Evolutionary conservation across 495 filamentous ascomycete species (phyloP).

Genomic region (Penicilliopsis zonata): DNA sequence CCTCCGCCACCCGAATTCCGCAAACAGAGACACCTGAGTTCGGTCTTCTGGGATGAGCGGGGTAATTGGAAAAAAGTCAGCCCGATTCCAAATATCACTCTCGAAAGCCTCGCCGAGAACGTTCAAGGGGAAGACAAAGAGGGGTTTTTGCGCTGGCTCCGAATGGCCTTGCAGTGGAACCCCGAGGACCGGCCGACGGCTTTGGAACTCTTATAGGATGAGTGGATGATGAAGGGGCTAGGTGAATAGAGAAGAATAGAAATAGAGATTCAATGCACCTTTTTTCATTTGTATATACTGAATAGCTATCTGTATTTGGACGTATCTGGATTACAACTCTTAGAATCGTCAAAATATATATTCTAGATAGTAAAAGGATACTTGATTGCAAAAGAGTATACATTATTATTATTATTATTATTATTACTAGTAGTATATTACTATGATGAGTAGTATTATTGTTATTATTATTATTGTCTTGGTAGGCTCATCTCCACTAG

Average conservation of each 20-base stretch:
- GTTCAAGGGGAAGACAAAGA: slow-evolving; percentile 18
- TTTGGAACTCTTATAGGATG: slow-evolving; percentile 23
- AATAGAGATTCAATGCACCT: too few species aligned
- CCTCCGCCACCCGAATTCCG: slow-evolving; percentile 22
- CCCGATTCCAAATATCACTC: slow-evolving; percentile 10
- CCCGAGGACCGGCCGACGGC: slow-evolving; percentile 28
- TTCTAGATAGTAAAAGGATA: too few species aligned
- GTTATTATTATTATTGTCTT: too few species aligned
- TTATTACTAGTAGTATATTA: too few species aligned
- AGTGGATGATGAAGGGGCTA: slow-evolving; percentile 22
- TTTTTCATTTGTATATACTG: too few species aligned
- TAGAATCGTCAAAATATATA: too few species aligned
- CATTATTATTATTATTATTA: too few species aligned
- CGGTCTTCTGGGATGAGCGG: slow-evolving; percentile 11
- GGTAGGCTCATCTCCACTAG: background rate
- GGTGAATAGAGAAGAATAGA: too few species aligned
- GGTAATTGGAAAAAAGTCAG: slow-evolving; percentile 12
- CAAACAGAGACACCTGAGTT: slow-evolving; percentile 8
- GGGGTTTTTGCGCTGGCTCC: slow-evolving; percentile 26
- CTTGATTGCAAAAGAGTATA: too few species aligned
- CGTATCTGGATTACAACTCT: too few species aligned
- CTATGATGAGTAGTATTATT: too few species aligned
- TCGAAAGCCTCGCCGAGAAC: slow-evolving; percentile 6
- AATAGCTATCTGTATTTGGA: too few species aligned
- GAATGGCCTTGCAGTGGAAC: slow-evolving; percentile 29